Evolutionary conservation across 805 yeast genomes (phyloP).

Genomic region (Schizosaccharomyces cryophilus): DNA sequence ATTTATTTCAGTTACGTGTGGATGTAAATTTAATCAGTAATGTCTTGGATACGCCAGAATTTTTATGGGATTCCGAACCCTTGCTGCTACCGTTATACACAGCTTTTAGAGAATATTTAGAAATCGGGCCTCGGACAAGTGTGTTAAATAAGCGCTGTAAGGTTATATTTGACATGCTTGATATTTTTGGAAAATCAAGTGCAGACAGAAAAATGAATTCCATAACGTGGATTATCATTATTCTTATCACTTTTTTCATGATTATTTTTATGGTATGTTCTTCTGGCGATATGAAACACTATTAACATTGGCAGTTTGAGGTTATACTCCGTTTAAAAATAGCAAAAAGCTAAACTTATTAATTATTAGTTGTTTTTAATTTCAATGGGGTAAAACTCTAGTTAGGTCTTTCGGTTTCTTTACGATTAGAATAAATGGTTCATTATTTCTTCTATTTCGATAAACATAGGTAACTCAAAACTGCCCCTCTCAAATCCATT

Average conservation of each 20-base stretch:
- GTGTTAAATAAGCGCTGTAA: slow-evolving; percentile 83
- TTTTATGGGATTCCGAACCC: slow-evolving; percentile 88
- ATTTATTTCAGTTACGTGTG: slow-evolving; percentile 66
- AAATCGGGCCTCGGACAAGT: slow-evolving; percentile 82
- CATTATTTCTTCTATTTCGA: no score
- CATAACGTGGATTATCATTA: slow-evolving; percentile 71
- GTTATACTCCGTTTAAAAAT: not conserved
- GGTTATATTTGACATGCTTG: slow-evolving; percentile 80
- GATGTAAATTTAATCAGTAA: slow-evolving; percentile 82
- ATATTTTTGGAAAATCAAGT: slow-evolving; percentile 75
- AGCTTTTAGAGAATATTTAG: slow-evolving; percentile 68
- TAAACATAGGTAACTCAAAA: no score
- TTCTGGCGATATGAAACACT: not conserved
- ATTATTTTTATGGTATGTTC: slow-evolving; percentile 27
- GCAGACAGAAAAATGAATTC: slow-evolving; percentile 82
- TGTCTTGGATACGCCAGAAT: slow-evolving; percentile 83
- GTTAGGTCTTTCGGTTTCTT: no score
- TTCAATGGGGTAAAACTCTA: no score
- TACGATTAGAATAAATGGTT: no score
- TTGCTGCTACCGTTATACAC: slow-evolving; percentile 75
- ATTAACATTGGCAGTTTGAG: not conserved
- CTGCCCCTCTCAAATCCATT: no score
- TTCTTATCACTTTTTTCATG: slow-evolving; percentile 55
- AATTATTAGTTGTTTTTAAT: no score
- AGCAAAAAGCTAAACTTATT: not conserved